Conservation (phyloP, 192 early-diverging fungal genomes). For the Backusella macrospora region DNA sequence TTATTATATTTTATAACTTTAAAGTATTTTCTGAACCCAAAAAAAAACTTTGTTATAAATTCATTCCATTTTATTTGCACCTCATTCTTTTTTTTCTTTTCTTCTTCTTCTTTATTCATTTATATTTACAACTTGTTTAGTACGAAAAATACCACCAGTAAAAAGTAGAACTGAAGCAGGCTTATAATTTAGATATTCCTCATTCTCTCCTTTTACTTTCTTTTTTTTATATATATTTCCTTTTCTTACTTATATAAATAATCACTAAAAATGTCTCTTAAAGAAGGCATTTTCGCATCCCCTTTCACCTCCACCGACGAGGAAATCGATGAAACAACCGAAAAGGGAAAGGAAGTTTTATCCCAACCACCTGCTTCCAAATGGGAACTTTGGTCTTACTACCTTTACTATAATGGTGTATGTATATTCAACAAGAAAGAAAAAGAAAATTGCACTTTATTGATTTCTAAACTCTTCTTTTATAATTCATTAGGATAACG, state of each 20-base stretch:
- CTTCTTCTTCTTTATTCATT: too few species aligned
- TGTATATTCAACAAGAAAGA: slow-evolving; percentile 1
- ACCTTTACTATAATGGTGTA: slow-evolving; percentile 46
- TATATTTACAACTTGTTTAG: too few species aligned
- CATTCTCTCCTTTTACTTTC: too few species aligned
- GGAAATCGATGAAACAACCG: slow-evolving; percentile 26
- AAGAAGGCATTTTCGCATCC: slow-evolving; percentile 20
- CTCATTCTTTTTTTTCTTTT: too few species aligned
- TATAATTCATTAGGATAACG: slow-evolving; percentile 29
- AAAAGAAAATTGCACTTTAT: not conserved
- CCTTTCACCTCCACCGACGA: slow-evolving; percentile 37
- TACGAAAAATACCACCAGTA: too few species aligned
- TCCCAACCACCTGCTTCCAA: slow-evolving; percentile 35
- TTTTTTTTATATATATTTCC: not conserved
- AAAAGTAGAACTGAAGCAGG: too few species aligned
- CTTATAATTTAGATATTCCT: too few species aligned
- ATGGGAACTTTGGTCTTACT: slow-evolving; percentile 41
- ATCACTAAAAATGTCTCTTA: not conserved
- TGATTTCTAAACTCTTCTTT: not conserved
- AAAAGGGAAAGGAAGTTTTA: slow-evolving; percentile 10
- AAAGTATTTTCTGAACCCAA: too few species aligned
- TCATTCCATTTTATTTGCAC: too few species aligned
- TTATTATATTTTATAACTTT: too few species aligned
- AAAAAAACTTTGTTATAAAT: too few species aligned
- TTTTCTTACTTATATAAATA: slow-evolving; percentile 11